phyloP scores from a whole-genome alignment of 371 early-diverging fungal genomes.

The Sporodiniella umbellata region DNA sequence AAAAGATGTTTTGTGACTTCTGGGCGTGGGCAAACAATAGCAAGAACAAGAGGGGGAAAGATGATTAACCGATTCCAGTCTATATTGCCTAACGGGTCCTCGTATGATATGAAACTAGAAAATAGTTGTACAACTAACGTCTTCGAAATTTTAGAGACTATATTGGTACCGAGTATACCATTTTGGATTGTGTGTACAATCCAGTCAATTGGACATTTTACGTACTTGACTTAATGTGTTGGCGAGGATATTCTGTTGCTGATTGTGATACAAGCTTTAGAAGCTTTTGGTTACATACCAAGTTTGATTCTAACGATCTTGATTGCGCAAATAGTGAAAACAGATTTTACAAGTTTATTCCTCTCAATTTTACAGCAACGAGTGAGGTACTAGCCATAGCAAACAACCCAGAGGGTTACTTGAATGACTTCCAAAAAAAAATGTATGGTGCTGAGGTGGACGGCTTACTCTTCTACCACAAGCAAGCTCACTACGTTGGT shows the following conservation, averaged over 20 bases:
- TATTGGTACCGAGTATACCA: constrained; percentile 48
- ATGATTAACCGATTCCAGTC: constrained; percentile 52
- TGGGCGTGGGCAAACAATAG: constrained; percentile 34
- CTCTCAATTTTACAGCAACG: constrained; percentile 27
- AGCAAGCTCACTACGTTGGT: constrained; percentile 49
- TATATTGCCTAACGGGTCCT: constrained; percentile 55
- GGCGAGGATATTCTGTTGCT: constrained; percentile 60
- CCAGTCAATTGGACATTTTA: constrained; percentile 54
- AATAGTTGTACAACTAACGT: neutral
- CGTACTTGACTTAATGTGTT: constrained; percentile 63
- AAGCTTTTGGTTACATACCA: constrained; percentile 56
- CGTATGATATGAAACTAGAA: neutral
- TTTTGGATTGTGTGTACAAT: constrained; percentile 63
- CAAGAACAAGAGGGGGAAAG: constrained; percentile 34
- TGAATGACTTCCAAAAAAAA: constrained; percentile 23
- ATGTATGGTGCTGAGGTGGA: constrained; percentile 40
- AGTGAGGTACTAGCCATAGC: constrained; percentile 14
- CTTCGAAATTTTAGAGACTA: neutral
- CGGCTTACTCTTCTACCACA: constrained; percentile 59
- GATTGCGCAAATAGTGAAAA: constrained; percentile 33
- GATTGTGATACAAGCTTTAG: constrained; percentile 62
- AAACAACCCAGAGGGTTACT: constrained; percentile 19
- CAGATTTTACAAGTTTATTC: constrained; percentile 32
- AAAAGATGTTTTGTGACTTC: constrained; percentile 61
- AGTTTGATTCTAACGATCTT: constrained; percentile 42